Evolutionary conservation across 495 filamentous ascomycete genomes (phyloP).

Genomic region (Penicillium robsamsonii): DNA sequence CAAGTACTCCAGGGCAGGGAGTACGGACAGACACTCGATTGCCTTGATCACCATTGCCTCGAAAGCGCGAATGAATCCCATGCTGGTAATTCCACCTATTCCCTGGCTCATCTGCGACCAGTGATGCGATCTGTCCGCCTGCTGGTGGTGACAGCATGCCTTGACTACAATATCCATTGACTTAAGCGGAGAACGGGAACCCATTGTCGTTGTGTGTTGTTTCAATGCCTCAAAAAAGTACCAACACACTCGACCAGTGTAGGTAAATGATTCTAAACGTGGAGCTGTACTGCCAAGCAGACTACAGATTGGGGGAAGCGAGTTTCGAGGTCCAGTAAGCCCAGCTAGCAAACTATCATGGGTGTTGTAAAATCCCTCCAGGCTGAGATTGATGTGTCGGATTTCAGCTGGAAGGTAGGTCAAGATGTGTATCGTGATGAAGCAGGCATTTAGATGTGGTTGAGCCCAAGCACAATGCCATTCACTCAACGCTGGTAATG

Average conservation of each 20-base stretch:
- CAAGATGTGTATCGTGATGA: conserved; percentile 60
- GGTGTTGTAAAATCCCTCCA: conserved; percentile 65
- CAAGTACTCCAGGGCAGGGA: conserved; percentile 54
- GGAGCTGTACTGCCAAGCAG: conserved; percentile 54
- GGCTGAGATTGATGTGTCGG: conserved; percentile 59
- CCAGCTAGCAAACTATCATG: conserved; percentile 38
- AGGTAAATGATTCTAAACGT: conserved; percentile 60
- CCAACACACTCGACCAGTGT: conserved; percentile 64
- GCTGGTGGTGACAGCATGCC: conserved; percentile 58
- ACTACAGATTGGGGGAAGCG: conserved; percentile 51
- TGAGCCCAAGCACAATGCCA: conserved; percentile 71
- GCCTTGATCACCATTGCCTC: conserved; percentile 60
- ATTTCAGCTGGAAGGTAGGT: conserved; percentile 51
- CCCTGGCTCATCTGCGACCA: conserved; percentile 28
- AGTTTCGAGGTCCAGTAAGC: conserved; percentile 17
- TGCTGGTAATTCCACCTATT: conserved; percentile 63
- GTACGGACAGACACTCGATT: conserved; percentile 53
- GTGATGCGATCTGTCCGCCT: background rate
- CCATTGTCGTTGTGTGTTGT: conserved; percentile 25
- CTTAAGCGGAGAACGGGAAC: conserved; percentile 43
- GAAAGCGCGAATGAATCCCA: conserved; percentile 65
- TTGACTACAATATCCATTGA: conserved; percentile 68
- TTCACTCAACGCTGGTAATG: conserved; percentile 63
- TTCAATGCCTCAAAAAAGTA: conserved; percentile 48
- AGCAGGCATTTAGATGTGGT: conserved; percentile 64